phyloP scores from a whole-genome alignment of 1,284 basidiomycete genomes.

The Pterulicium gracile region DNA sequence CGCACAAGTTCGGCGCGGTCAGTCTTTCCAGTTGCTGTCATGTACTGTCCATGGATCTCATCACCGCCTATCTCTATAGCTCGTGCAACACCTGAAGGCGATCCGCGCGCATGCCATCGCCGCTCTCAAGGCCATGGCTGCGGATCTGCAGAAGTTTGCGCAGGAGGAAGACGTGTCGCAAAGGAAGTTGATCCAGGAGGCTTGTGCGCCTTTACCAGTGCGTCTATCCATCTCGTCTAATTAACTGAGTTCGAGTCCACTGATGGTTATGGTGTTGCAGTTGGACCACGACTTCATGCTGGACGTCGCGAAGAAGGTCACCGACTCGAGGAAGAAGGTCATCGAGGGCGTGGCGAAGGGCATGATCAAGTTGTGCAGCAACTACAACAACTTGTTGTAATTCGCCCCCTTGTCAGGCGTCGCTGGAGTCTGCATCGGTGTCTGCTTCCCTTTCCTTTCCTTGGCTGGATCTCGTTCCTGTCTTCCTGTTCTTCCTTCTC shows the following conservation, averaged over 20 bases:
- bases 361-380: constrained; percentile 39
- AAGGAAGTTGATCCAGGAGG: constrained; percentile 39
- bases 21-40: constrained; percentile 17
- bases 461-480: too few relatives aligned
- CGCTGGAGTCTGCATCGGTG: too few relatives aligned
- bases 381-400: constrained; percentile 23
- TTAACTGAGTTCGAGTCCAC: constrained; percentile 2
- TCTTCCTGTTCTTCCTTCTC: too few relatives aligned
- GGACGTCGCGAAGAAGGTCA: constrained; percentile 49
- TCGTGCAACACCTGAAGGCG: constrained; percentile 53
- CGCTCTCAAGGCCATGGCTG: constrained; percentile 47
- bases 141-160: constrained; percentile 36
- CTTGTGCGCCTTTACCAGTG: constrained; percentile 31
- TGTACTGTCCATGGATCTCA: constrained; percentile 5
- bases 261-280: constrained; percentile 22
- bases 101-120: constrained; percentile 41
- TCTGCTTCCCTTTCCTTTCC: too few relatives aligned
- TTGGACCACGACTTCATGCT: constrained; percentile 56
- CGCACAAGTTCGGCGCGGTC: constrained; percentile 60
- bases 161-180: constrained; percentile 37
- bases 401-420: neutral
- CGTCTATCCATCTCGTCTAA: constrained; percentile 10
- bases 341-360: constrained; percentile 66
- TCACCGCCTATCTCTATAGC: constrained; percentile 24
- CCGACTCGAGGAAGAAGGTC: constrained; percentile 58